A percentile compares a stretch with the other conserved stretches of the same genome.
phyloP scores from a whole-genome alignment of 768 basidiomycete species.

The Lentinula boryana region DNA sequence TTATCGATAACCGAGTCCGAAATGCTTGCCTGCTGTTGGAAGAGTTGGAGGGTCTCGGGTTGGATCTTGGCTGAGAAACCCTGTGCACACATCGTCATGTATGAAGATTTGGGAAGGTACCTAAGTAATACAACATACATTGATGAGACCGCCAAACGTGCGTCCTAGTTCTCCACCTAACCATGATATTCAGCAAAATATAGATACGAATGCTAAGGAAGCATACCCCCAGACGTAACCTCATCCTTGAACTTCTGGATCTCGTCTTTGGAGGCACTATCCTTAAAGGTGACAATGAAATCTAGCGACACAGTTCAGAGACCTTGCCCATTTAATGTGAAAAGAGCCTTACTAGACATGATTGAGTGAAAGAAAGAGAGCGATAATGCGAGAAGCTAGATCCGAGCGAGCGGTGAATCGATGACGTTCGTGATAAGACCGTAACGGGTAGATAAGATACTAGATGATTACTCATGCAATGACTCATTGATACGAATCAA shows the following conservation, averaged over 20 bases:
- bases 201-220: background rate
- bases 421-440: background rate
- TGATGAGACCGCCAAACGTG: conserved; percentile 30
- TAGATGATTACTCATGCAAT: background rate
- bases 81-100: conserved; percentile 13
- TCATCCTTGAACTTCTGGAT: conserved; percentile 34
- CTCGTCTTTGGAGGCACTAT: conserved; percentile 29
- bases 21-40: conserved; percentile 18
- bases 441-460: background rate
- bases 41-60: conserved; percentile 18
- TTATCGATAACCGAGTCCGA: conserved; percentile 13
- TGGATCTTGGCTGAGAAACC: conserved; percentile 40
- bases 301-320: conserved; percentile 21
- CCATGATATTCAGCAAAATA: background rate
- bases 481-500: background rate
- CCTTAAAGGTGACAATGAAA: conserved; percentile 55
- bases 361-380: background rate
- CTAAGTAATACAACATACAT: conserved; percentile 20
- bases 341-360: background rate
- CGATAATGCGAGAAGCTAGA: too few relatives aligned
- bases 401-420: too few relatives aligned
- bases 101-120: background rate
- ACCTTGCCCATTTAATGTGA: background rate
- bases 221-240: conserved; percentile 32
- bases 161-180: conserved; percentile 40